phyloP scores from a whole-genome alignment of 1,139 yeast species.

The Diutina catenulata region DNA sequence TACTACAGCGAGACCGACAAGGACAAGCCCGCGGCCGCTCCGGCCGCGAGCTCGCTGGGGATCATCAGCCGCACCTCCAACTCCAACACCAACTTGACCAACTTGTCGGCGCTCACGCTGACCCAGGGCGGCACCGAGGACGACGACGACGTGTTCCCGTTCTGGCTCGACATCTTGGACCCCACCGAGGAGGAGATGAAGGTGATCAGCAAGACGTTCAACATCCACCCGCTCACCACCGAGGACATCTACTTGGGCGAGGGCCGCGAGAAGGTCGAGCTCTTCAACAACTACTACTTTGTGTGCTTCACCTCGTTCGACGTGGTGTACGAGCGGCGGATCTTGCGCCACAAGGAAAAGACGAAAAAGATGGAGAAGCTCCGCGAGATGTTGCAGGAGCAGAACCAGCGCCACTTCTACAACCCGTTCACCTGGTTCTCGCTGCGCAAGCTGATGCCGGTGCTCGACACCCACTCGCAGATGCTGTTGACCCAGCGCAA shows the following conservation, averaged over 20 bases:
- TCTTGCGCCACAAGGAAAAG: conserved; percentile 31
- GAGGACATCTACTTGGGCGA: conserved; percentile 94
- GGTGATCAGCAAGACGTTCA: conserved; percentile 79
- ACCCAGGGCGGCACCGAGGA: background rate
- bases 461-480: background rate
- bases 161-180: conserved; percentile 86
- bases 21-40: background rate
- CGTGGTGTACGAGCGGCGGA: conserved; percentile 60
- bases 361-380: conserved; percentile 28
- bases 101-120: background rate
- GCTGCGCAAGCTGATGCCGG: background rate
- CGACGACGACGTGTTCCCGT: conserved; percentile 29
- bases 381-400: conserved; percentile 19
- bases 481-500: conserved; percentile 9
- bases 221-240: conserved; percentile 90
- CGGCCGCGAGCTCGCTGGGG: background rate
- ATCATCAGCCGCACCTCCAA: background rate
- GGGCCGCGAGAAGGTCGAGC: conserved; percentile 88
- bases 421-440: background rate
- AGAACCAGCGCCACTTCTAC: background rate
- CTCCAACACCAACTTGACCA: background rate
- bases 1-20: background rate
- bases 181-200: conserved; percentile 98
- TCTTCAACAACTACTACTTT: conserved; percentile 80
- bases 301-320: conserved; percentile 92